These are phyloP conservation scores for Astrocystis sublimbata DNA, from an alignment of 495 filamentous ascomycete genomes.

Conservation along the genomic window DNA sequence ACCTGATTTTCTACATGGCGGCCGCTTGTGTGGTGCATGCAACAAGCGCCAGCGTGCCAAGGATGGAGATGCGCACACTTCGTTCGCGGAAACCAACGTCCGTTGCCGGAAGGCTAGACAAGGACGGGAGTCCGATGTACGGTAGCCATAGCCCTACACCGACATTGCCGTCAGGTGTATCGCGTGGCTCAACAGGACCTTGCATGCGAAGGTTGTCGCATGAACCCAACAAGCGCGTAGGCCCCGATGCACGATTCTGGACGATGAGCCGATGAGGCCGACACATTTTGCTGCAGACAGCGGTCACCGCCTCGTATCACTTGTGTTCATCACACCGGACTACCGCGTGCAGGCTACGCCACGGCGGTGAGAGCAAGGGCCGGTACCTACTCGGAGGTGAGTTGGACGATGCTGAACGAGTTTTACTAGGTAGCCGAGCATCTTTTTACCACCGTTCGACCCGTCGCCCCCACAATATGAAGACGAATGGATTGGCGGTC, in stretches of 20 bases:
- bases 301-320: conserved; percentile 10
- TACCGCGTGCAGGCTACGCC: background rate
- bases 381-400: no score
- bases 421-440: background rate
- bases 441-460: background rate
- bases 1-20: no score
- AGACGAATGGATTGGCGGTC: background rate
- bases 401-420: background rate
- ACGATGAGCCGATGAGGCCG: background rate
- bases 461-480: background rate
- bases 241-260: background rate
- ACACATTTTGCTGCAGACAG: conserved; percentile 1
- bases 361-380: conserved; percentile 16
- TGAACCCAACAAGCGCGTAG: conserved; percentile 9
- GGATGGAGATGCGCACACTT: background rate
- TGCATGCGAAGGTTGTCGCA: conserved; percentile 17
- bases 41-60: background rate
- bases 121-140: background rate
- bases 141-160: conserved; percentile 15
- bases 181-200: conserved; percentile 12
- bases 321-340: background rate
- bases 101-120: conserved; percentile 6
- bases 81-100: conserved; percentile 2
- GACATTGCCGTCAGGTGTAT: conserved; percentile 15
- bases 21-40: conserved; percentile 1